Evolutionary conservation across 2,329 filamentous ascomycete genomes (phyloP), one percentile per base, ranked within the genome.

Genomic region (Pseudocercospora vitis): DNA sequence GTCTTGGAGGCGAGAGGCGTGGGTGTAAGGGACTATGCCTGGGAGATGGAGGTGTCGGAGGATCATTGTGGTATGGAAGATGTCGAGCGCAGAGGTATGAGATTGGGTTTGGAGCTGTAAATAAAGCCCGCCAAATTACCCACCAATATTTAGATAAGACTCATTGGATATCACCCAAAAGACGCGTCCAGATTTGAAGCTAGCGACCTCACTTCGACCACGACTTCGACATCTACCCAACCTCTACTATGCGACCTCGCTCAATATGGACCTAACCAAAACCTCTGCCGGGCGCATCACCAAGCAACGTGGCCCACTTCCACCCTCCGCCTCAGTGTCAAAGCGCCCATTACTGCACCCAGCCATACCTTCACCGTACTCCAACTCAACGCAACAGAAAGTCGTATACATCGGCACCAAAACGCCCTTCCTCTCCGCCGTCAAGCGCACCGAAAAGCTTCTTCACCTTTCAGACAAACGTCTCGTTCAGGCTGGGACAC

Each of bases 381-480:
- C 79, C 14, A 74, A 74, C 49, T 59, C 77, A 40, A 61, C 64
- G 1, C 65, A 72, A 4, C 78, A 75, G 8, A 85, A 85, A 68
- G 68, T 81, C 56, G 76, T 91, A 69, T 89, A 89, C 73, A 76
- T 91, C 53, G 83, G 82, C 31, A 72, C 80, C 33, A 76, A 76
- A 31, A 84, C 86, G 0, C 83, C 85, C 5, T 88, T 89, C 74
- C 81, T 89, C 70, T 81, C 85, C 8, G 76, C 82, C 3, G 78
- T 88, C 9, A 83, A 83, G 63, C 84, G 86, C 47, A 80, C 85
- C 11, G 81, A 82, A 56, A 82, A 82, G 55, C 78, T 84, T 1
- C 81, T 91, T 3, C 74, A 81, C 39, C 75, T 79, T 31, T 77
- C 80, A 3, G 74, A 80, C 2, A 79, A 80, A 49, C 76, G 81